phyloP scores from a whole-genome alignment of 2,329 filamentous ascomycete species.

The Dactylellina drechsleri region DNA sequence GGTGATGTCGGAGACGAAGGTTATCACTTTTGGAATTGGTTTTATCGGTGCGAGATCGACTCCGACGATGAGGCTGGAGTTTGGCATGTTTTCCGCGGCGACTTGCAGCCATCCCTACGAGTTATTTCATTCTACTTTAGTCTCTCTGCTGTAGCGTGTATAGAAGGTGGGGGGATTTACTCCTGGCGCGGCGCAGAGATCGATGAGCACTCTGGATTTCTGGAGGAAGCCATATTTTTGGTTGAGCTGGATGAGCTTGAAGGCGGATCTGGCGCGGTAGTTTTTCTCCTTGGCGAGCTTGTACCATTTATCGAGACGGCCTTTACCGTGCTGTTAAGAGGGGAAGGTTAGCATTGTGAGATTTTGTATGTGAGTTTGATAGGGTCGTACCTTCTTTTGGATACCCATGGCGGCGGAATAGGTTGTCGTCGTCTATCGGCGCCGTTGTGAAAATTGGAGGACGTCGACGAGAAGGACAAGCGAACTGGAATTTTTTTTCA shows the following conservation, averaged over 20 bases:
- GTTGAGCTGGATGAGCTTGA: slow-evolving; percentile 98
- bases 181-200: slow-evolving; percentile 96
- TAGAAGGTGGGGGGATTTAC: slow-evolving; percentile 62
- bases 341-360: slow-evolving; percentile 53
- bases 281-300: slow-evolving; percentile 98
- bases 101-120: slow-evolving; percentile 82
- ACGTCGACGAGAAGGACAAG: slow-evolving; percentile 20
- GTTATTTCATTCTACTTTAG: slow-evolving; percentile 66
- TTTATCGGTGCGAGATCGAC: slow-evolving; percentile 97
- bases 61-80: slow-evolving; percentile 87
- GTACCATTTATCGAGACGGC: slow-evolving; percentile 98
- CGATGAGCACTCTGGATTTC: slow-evolving; percentile 93
- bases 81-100: slow-evolving; percentile 92
- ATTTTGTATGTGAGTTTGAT: slow-evolving; percentile 12
- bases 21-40: slow-evolving; percentile 89
- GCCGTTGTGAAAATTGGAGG: slow-evolving; percentile 16
- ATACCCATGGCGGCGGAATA: slow-evolving; percentile 76
- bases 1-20: slow-evolving; percentile 97
- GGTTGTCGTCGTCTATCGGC: slow-evolving; percentile 15
- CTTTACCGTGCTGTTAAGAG: slow-evolving; percentile 80
- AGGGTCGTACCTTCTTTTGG: slow-evolving; percentile 79
- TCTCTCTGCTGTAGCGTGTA: too few relatives aligned
- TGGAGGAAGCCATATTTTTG: slow-evolving; percentile 99
- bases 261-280: slow-evolving; percentile 92
- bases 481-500: slow-evolving; percentile 36